Base-by-base conservation (phyloP, 1,139 yeast species). In the Yamadazyma conglobata region DNA sequence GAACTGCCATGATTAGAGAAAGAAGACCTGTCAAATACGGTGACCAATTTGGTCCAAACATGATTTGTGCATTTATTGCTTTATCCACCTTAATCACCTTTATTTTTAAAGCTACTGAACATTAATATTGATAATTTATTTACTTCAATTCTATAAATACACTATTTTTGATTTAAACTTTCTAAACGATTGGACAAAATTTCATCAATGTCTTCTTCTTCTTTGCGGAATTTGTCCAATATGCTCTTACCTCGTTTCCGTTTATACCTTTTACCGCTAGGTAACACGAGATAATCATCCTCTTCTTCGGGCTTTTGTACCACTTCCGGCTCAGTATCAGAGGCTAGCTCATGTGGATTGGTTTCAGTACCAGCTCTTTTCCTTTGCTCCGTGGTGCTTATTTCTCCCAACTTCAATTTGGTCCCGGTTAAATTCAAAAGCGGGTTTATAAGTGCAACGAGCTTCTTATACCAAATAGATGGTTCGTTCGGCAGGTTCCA, bases 31-130 rank as follows among this genome's bases (percentile, higher is more conserved):
- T 79, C 18, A 74, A 85, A 40, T 91, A 91, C 51, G 95, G 86
- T 45, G 98, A 91, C 59, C 77, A 72, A 49, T 56, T 80, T 44
- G 98, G 98, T 1, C 97, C 97, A 13, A 81, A 83, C 40, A 69
- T 79, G 56, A 77, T 91, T 34, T 89, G 96, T 64, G 58, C 62
- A 15, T 82, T 82, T 33, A 65, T 91, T 44, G 80, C 85, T 6
- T 61, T 79, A 3, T 80, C 95, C 4, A 78, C 89, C 9, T 73
- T 83, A 19, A 70, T 78, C 30, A 81, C 93, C 14, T 88, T 85
- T 53, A 50, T 79, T 14, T 78, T 81, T 51, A 76, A 73, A 45
- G 52, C 52, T 34, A 29, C 60, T 28, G 73, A 70, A 19, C 10
- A 19, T 10, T 19, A 19, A 19, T 19, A 19, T 10, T 19, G n/a